Percentiles rank a stretch among this genome's conserved stretches.
These are phyloP conservation scores for Chytriomyces hyalinus DNA, from an alignment of 192 early-diverging fungal genomes.

Conservation along the genomic window DNA sequence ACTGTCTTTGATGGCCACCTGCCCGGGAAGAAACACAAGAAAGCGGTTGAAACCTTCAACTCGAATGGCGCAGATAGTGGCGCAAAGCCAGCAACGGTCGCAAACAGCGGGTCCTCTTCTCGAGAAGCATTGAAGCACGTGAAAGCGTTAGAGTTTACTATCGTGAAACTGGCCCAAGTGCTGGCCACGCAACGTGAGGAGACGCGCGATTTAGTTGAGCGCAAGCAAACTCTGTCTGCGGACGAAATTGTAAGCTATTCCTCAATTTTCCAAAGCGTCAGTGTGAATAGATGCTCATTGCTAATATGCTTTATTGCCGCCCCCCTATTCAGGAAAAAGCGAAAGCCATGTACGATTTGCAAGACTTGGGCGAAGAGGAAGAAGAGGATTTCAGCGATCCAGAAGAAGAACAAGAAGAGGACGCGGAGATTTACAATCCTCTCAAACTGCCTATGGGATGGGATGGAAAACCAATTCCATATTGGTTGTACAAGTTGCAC, in stretches of 20 bases:
- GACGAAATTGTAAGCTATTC: conserved; percentile 70
- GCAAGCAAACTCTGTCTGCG: conserved; percentile 90
- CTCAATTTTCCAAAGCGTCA: background rate
- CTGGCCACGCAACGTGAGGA: conserved; percentile 66
- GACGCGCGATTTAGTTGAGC: conserved; percentile 84
- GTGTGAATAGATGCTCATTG: background rate
- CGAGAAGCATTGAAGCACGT: conserved; percentile 29
- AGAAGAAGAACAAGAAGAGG: conserved; percentile 72
- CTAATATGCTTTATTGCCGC: background rate
- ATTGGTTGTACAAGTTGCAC: conserved; percentile 98
- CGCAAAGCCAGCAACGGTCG: background rate
- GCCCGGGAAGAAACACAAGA: conserved; percentile 90
- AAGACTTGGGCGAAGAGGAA: conserved; percentile 31
- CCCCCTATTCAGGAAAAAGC: conserved; percentile 21
- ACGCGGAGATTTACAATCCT: conserved; percentile 95
- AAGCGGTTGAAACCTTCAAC: conserved; percentile 65
- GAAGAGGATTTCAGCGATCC: conserved; percentile 52
- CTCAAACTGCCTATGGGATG: conserved; percentile 94
- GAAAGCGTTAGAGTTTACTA: conserved; percentile 67
- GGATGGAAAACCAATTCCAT: conserved; percentile 99
- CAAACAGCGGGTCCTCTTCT: background rate
- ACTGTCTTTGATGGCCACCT: conserved; percentile 85
- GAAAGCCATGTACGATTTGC: conserved; percentile 26
- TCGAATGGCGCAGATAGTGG: conserved; percentile 3
- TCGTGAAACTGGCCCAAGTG: conserved; percentile 58